Conservation (phyloP, 768 basidiomycete species). For the Mycena maculata region DNA sequence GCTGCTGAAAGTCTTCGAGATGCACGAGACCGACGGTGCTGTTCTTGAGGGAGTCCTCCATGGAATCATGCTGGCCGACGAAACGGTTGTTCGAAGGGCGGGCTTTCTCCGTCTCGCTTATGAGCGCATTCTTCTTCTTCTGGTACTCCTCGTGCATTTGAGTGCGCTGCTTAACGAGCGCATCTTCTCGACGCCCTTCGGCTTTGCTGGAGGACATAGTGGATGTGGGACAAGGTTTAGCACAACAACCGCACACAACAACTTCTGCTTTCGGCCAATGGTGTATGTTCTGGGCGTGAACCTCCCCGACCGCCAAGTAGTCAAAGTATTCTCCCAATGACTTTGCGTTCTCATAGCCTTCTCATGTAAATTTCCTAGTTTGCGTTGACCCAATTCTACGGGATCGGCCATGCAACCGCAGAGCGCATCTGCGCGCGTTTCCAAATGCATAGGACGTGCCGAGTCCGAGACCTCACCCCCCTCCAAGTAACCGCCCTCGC, state of each 20-base stretch:
- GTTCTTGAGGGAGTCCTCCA: constrained; percentile 93
- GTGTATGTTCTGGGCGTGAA: constrained; percentile 91
- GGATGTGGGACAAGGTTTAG: constrained; percentile 13
- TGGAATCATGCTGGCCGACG: constrained; percentile 92
- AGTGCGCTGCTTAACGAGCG: constrained; percentile 84
- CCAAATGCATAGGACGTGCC: constrained; percentile 88
- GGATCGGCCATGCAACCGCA: constrained; percentile 81
- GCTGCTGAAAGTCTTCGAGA: constrained; percentile 93
- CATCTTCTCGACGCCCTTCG: constrained; percentile 89
- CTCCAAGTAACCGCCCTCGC: constrained; percentile 92
- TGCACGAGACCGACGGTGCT: constrained; percentile 92
- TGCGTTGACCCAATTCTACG: constrained; percentile 92
- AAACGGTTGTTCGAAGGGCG: constrained; percentile 90
- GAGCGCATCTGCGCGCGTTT: constrained; percentile 90
- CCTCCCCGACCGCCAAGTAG: constrained; percentile 79
- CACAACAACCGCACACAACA: too few relatives aligned
- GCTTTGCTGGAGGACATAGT: constrained; percentile 80
- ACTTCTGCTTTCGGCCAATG: constrained; percentile 53
- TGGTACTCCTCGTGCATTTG: constrained; percentile 86
- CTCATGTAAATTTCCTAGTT: constrained; percentile 68
- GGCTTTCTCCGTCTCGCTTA: constrained; percentile 92
- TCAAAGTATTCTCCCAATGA: constrained; percentile 62
- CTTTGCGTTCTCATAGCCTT: constrained; percentile 8
- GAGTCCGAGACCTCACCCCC: constrained; percentile 84
- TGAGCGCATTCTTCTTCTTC: constrained; percentile 82